These are phyloP conservation scores for Solanum etuberosum DNA, from an alignment of 257 asterid species.

Conservation along the genomic window DNA sequence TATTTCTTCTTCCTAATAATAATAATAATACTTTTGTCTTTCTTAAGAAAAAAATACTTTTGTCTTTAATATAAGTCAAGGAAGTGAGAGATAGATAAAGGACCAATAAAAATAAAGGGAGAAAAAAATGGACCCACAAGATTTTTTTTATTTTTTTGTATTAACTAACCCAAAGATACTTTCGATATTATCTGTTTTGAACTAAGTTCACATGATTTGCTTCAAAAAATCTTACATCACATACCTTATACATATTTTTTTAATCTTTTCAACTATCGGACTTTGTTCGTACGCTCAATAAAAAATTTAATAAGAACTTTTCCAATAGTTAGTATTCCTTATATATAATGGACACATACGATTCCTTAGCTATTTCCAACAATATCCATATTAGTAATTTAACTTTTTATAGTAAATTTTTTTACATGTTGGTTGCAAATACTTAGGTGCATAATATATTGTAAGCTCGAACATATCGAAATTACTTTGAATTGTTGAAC, in stretches of 20 bases:
- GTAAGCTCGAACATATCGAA: neutral
- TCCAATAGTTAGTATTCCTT: too few species aligned
- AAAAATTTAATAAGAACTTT: too few species aligned
- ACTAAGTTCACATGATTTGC: too few species aligned
- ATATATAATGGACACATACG: too few species aligned
- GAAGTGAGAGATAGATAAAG: neutral
- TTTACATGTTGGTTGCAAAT: neutral
- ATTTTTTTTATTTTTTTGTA: neutral
- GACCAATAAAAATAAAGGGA: neutral
- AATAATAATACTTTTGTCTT: too few species aligned
- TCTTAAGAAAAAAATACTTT: too few species aligned
- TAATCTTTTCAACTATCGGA: too few species aligned
- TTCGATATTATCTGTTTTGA: neutral
- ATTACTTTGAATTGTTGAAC: neutral
- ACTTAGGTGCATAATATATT: neutral
- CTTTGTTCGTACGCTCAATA: too few species aligned
- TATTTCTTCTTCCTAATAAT: too few species aligned
- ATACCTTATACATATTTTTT: neutral
- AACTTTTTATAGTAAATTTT: neutral
- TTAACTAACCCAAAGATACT: neutral
- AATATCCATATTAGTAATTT: neutral
- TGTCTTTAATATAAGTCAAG: neutral
- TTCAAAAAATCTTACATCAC: neutral
- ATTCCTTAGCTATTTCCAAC: neutral
- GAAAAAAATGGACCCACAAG: neutral